Evolutionary conservation across 768 basidiomycete genomes (phyloP), one percentile per base, ranked within the genome.

Genomic region (Boletellus ananas): DNA sequence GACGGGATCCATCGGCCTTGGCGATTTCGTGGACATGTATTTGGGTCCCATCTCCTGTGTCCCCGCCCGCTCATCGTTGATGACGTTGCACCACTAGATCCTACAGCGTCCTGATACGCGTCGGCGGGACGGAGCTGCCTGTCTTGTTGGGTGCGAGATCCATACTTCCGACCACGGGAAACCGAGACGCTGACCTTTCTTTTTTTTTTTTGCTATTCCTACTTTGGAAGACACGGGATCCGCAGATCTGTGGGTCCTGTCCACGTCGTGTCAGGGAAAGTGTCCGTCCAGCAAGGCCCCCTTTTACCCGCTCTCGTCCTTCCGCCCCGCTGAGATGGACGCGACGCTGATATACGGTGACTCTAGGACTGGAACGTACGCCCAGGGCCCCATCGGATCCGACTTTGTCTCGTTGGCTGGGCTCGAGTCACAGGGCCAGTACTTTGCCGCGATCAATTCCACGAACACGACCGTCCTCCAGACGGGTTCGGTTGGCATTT

Each of bases 241-340:
- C 3, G 82, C 87, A 5, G 87, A 90, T 59, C 63, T 89, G 6
- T 90, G 88, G 88, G 75, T 85, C 10, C 65, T 83, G 23, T 85
- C 85, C 0, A 75, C 81, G 43, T 67, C 74, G 0, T 89, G 84
- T 61, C 66, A 64, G 10, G 55, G 58, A n/a, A 57, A 71, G 3
- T 76, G 73, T 50, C 75, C 74, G 44, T 51, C 67, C 3, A 60
- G 58, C 25, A 64, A 58, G 2, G 63, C 76, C 2, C 70, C 77
- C 5, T 62, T 80, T 21, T 87, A 85, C 58, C 73, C 78, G 1
- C 77, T 66, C 7, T 49, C 70, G 9, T 70, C 61, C 6, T 80
- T 88, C 64, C 66, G 74, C 17, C 69, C 75, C 20, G 62, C 75
- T 1, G 71, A 74, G 4, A 56, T 83, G 34, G 73, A 75, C 41